phyloP scores from a whole-genome alignment of 208 protist species.

The Leishmania aethiopica region DNA sequence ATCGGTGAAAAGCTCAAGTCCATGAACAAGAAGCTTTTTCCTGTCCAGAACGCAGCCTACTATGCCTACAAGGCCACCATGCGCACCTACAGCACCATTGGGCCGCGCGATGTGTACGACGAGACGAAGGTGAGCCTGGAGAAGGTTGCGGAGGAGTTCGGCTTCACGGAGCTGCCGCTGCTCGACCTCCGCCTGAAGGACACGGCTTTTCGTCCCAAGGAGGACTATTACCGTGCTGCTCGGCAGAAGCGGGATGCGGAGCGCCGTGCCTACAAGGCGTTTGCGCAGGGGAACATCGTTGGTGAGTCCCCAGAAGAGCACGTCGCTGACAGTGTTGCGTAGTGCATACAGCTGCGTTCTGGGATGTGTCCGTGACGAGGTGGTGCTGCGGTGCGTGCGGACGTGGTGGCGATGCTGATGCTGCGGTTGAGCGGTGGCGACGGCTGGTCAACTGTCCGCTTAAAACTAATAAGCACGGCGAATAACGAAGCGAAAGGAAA shows the following conservation, averaged over 20 bases:
- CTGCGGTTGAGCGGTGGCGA: background rate
- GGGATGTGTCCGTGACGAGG: background rate
- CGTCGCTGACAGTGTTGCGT: constrained; percentile 18
- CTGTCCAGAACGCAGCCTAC: constrained; percentile 61
- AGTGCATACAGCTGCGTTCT: background rate
- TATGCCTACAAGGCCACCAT: constrained; percentile 70
- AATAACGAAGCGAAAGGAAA: background rate
- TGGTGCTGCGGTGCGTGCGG: background rate
- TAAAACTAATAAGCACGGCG: background rate
- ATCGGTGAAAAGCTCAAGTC: constrained; percentile 58
- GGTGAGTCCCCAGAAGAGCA: constrained; percentile 53
- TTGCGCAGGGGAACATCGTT: constrained; percentile 45
- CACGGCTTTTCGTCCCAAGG: constrained; percentile 70
- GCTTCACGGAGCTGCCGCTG: constrained; percentile 65
- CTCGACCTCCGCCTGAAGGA: constrained; percentile 78
- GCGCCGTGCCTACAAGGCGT: constrained; percentile 37
- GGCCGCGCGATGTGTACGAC: constrained; percentile 62
- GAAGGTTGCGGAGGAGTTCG: constrained; percentile 72
- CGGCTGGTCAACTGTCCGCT: too few relatives aligned
- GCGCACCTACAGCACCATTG: constrained; percentile 65
- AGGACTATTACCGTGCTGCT: constrained; percentile 71
- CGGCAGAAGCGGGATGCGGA: constrained; percentile 39
- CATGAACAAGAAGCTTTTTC: constrained; percentile 67
- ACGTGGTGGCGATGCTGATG: background rate
- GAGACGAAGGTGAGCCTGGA: constrained; percentile 49